Percentiles rank a stretch among this genome's conserved stretches.
phyloP scores from a whole-genome alignment of 805 yeast genomes.

The Ascoidea rubescens region DNA sequence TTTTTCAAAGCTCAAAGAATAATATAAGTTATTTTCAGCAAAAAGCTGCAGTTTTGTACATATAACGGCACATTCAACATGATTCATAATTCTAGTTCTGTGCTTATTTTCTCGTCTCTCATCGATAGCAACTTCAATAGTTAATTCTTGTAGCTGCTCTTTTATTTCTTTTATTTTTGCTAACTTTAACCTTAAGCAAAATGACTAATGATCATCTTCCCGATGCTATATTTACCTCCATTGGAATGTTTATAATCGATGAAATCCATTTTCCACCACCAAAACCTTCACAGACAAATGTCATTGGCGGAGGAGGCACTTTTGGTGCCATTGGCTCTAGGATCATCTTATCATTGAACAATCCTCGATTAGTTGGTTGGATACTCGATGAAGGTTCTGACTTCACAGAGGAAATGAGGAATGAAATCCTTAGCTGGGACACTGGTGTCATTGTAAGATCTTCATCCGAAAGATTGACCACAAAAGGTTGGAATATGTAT shows the following conservation, averaged over 20 bases:
- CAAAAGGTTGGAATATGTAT: conserved; percentile 74
- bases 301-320: conserved; percentile 87
- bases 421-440: conserved; percentile 42
- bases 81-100: no score
- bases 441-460: conserved; percentile 44
- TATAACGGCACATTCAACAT: no score
- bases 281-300: conserved; percentile 25
- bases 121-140: no score
- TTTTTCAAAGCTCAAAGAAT: no score
- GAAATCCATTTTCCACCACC: conserved; percentile 50
- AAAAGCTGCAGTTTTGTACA: no score
- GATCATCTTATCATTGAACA: conserved; percentile 27
- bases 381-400: conserved; percentile 73
- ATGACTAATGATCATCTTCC: background rate
- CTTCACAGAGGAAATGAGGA: conserved; percentile 38
- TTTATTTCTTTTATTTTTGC: no score
- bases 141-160: no score
- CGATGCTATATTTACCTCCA: conserved; percentile 34
- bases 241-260: conserved; percentile 88
- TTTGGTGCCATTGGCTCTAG: conserved; percentile 68
- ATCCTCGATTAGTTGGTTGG: conserved; percentile 36
- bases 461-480: conserved; percentile 42
- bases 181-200: no score
- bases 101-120: no score
- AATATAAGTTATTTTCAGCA: no score